These are phyloP conservation scores for Nannochloropsis salina DNA, from an alignment of 108 stramenopile genomes.

Conservation along the genomic window DNA sequence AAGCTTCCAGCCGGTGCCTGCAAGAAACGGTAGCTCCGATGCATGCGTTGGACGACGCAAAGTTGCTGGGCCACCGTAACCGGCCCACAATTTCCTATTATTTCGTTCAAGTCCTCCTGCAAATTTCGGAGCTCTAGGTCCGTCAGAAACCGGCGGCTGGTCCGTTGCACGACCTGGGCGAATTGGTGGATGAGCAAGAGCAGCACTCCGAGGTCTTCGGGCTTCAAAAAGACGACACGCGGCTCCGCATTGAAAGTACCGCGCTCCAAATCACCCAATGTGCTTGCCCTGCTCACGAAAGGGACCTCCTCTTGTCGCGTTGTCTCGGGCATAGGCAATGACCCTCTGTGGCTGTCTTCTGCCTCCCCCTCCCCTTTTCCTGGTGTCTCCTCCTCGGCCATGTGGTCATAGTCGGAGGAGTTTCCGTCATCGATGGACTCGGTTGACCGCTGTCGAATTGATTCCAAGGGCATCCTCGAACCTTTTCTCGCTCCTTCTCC, in stretches of 20 bases:
- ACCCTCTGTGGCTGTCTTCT: not conserved
- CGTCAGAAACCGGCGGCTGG: not conserved
- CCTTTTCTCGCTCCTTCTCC: not conserved
- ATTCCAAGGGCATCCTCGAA: not conserved
- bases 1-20: conserved; percentile 20
- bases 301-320: not conserved
- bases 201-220: conserved; percentile 5
- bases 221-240: conserved; percentile 7
- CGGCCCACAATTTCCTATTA: conserved; percentile 6
- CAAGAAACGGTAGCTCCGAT: conserved; percentile 27
- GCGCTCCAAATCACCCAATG: not conserved
- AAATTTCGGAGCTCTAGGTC: conserved; percentile 23
- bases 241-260: conserved; percentile 28
- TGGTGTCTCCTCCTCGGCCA: not conserved
- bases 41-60: conserved; percentile 35
- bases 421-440: not conserved
- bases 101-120: conserved; percentile 37
- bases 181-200: not conserved
- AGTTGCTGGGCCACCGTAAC: conserved; percentile 35
- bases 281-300: not conserved
- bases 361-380: not conserved
- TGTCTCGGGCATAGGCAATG: too few relatives aligned
- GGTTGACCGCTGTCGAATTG: not conserved
- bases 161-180: not conserved
- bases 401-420: not conserved